Base-by-base conservation (phyloP, 139 green algal genomes). In the Raphidocelis subcapitata region DNA sequence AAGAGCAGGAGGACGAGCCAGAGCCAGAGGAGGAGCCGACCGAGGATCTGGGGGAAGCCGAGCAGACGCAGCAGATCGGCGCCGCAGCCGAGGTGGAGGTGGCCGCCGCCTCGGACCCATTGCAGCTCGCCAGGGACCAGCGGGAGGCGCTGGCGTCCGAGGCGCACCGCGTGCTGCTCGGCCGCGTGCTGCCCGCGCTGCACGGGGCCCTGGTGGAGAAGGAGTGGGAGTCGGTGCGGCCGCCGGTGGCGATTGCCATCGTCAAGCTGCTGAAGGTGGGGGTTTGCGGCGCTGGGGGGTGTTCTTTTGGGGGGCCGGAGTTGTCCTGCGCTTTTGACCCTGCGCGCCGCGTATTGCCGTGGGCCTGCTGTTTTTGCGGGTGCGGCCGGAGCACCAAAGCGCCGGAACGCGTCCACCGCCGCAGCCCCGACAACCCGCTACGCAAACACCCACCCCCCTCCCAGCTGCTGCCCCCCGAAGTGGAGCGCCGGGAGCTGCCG, bases 201-300 rank as follows among this genome's bases (percentile, higher is more conserved):
- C 80, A 82, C 44, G 57, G 47, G 15, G 71, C 82, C 56, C 74
- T 94, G 59, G 80, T 94, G 3, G 56, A 84, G 54, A 41, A 80
- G 35, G 46, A 66, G n/a, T 47, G 49, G 5, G 77, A 91, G 65
- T 78, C 62, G 1, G 85, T 91, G 33, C 72, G 92, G 0, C 83
- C 89, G 14, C 87, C 88, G 21, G 89, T 97, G 54, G 92, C 89
- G 3, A 67, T 95, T 57, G 92, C 92, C 21, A 49, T 97, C 10
- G 86, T 95, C 26, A 93, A 94, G 79, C 75, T 96, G 49, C 77
- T 95, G 37, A 84, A 83, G 70, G 70, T 76, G 52, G 10, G 65
- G 64, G 18, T 28, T 29, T 5, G 57, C n/a, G 28, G 8, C 29
- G 28, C 26, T 24, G 59, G 16, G 26, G 24, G 23, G 23, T n/a